Evolutionary conservation across 2,329 filamentous ascomycete species (phyloP).

Genomic region (Phaeosphaeriaceae sp.): DNA sequence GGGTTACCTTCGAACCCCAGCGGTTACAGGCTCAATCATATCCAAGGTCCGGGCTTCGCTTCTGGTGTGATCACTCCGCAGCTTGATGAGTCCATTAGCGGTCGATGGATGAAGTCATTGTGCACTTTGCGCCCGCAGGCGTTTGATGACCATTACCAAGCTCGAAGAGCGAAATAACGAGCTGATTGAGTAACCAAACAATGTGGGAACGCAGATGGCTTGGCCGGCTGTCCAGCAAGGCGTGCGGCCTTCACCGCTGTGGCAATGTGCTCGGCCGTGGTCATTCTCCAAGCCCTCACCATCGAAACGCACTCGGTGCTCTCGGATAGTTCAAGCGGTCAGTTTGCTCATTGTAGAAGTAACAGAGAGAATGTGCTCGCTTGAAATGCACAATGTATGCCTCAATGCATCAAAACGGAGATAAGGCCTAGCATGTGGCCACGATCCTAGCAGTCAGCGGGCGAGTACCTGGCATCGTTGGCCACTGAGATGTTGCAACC

Average conservation of each 20-base stretch:
- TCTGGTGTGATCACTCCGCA: slow-evolving; percentile 5
- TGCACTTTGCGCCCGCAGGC: slow-evolving; percentile 12
- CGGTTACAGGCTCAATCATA: slow-evolving; percentile 26
- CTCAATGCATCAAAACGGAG: neutral
- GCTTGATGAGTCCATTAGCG: slow-evolving; percentile 9
- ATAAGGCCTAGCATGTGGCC: slow-evolving; percentile 9
- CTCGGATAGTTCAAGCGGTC: neutral
- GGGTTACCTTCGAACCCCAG: slow-evolving; percentile 15
- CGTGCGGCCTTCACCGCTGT: slow-evolving; percentile 6
- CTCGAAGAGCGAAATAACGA: neutral
- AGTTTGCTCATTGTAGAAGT: neutral
- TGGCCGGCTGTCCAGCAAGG: neutral
- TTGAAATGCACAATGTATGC: neutral
- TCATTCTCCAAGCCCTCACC: neutral
- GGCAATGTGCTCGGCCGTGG: neutral
- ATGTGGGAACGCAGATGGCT: neutral
- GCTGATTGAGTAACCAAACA: slow-evolving; percentile 3
- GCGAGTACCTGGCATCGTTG: slow-evolving; percentile 2
- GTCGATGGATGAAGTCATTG: slow-evolving; percentile 6
- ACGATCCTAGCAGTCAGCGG: slow-evolving; percentile 12
- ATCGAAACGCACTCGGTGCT: neutral
- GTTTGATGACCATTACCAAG: slow-evolving; percentile 27
- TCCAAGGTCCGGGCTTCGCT: slow-evolving; percentile 4
- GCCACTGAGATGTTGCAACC: slow-evolving; percentile 3
- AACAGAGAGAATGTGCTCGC: neutral